Conservation (phyloP, 2,329 filamentous ascomycete genomes). For the Pseudogymnoascus sp. region DNA sequence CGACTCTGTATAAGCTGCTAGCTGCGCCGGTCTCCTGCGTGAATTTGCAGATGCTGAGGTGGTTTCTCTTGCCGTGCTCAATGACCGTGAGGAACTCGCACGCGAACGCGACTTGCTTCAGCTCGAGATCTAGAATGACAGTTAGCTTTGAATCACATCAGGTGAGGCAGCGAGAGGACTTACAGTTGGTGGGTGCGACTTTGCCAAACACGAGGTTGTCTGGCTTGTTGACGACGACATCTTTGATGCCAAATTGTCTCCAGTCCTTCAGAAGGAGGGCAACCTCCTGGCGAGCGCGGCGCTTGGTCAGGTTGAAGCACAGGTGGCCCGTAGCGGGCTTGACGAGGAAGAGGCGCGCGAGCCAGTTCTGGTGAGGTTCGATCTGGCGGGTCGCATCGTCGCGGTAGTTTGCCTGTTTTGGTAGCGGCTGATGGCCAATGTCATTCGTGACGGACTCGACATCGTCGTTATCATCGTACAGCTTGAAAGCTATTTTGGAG, state of each 20-base stretch:
- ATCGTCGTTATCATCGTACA: conserved; percentile 21
- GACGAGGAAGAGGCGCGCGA: conserved; percentile 80
- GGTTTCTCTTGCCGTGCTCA: conserved; percentile 70
- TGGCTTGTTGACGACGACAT: conserved; percentile 71
- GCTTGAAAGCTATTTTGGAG: conserved; percentile 19
- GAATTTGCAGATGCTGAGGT: conserved; percentile 74
- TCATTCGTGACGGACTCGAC: conserved; percentile 17
- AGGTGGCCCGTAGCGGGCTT: conserved; percentile 72
- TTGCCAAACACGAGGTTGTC: conserved; percentile 73
- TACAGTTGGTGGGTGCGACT: conserved; percentile 72
- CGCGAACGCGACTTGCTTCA: conserved; percentile 84
- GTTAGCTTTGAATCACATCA: conserved; percentile 13
- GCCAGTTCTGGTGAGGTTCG: conserved; percentile 73
- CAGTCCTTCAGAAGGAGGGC: conserved; percentile 69
- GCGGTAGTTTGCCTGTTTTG: conserved; percentile 31
- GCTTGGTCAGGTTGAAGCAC: conserved; percentile 66
- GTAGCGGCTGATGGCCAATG: conserved; percentile 19
- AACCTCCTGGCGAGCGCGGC: conserved; percentile 70
- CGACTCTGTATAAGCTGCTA: conserved; percentile 77
- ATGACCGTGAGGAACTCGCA: conserved; percentile 84
- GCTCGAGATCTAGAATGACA: conserved; percentile 55
- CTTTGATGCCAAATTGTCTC: conserved; percentile 72
- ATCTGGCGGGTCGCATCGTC: conserved; percentile 39
- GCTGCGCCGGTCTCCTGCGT: conserved; percentile 89
- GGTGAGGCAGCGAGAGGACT: conserved; percentile 32